Base-by-base conservation (phyloP, 768 basidiomycete genomes). In the Leucocoprinus sp. region DNA sequence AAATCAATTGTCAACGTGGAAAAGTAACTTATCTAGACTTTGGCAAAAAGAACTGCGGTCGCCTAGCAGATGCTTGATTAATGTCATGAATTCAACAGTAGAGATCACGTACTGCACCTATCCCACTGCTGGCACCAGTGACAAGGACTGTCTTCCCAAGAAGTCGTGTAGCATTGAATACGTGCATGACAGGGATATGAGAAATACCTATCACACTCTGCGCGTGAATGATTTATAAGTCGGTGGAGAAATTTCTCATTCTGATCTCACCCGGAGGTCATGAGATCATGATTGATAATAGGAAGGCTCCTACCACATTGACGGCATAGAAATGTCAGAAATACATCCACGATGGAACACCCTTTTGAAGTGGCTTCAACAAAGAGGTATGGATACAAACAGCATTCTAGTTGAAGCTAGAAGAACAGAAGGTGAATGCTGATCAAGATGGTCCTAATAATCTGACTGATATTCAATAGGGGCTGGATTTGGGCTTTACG, bases 41-140 rank as follows among this genome's bases (percentile, higher is more conserved):
- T 92, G 33, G 93, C 92, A 52, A 95, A 96, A 38, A 96, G 75
- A 37, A 91, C 55, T 27, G 93, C 92, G 2, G 92, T 83, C 3
- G 87, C 88, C 88, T 93, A 47, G 21, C 46, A 8, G 17, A 15
- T 22, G 40, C 9, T 19, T 21, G 40, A 11, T 42, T 14, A 8
- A 36, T 0, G 42, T 28, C 40, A 37, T 22, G 38, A 5, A n/a
- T n/a, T 12, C 3, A 21, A 35, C 11, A 40, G 17, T 22, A 2
- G 15, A 17, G 34, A 31, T 15, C n/a, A 64, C 82, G 59, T 56
- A 89, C 88, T 45, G 89, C 84, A 45, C 92, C 92, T 52, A 95
- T 95, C 35, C 92, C 92, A 34, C 83, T 77, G 59, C 85, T 88
- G 3, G 92, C 91, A 17, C 92, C 92, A 22, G 92, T 95, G 50